These are phyloP conservation scores for Pseudopithomyces chartarum DNA, from an alignment of 2,329 filamentous ascomycete genomes.

Conservation along the genomic window DNA sequence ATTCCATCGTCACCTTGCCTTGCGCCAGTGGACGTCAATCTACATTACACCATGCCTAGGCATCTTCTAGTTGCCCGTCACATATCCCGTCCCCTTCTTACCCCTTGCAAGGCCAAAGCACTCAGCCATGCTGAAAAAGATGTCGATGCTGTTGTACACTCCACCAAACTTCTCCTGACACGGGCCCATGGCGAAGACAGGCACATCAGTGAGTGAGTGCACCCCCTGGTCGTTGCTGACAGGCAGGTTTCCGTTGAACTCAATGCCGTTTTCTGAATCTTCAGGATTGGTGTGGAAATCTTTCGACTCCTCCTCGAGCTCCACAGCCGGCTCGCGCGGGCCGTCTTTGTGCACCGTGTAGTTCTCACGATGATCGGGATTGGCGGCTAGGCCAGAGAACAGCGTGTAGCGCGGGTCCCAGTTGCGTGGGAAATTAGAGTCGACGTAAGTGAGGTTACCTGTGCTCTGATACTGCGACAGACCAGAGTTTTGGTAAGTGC, in stretches of 20 bases:
- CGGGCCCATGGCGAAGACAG: conserved; percentile 76
- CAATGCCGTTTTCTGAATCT: conserved; percentile 69
- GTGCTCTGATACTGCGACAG: conserved; percentile 74
- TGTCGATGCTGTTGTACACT: conserved; percentile 70
- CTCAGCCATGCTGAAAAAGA: conserved; percentile 75
- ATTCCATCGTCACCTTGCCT: background rate
- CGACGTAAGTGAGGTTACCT: conserved; percentile 67
- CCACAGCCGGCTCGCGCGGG: conserved; percentile 65
- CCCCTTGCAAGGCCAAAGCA: conserved; percentile 60
- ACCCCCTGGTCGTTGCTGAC: conserved; percentile 63
- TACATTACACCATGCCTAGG: background rate
- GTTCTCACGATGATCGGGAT: conserved; percentile 77
- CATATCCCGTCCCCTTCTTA: conserved; percentile 5
- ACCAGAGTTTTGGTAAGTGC: conserved; percentile 74
- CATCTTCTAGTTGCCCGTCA: background rate
- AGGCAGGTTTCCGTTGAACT: conserved; percentile 77
- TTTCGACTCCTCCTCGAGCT: conserved; percentile 55
- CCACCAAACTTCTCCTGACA: conserved; percentile 79
- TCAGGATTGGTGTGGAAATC: conserved; percentile 71
- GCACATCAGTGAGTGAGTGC: conserved; percentile 47
- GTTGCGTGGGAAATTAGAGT: conserved; percentile 79
- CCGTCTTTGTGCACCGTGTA: conserved; percentile 72
- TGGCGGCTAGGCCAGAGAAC: conserved; percentile 71
- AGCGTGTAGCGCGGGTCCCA: conserved; percentile 87
- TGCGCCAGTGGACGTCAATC: background rate